Base-by-base conservation (phyloP, 306 rosid species). In the Cucurbita argyrosperma region DNA sequence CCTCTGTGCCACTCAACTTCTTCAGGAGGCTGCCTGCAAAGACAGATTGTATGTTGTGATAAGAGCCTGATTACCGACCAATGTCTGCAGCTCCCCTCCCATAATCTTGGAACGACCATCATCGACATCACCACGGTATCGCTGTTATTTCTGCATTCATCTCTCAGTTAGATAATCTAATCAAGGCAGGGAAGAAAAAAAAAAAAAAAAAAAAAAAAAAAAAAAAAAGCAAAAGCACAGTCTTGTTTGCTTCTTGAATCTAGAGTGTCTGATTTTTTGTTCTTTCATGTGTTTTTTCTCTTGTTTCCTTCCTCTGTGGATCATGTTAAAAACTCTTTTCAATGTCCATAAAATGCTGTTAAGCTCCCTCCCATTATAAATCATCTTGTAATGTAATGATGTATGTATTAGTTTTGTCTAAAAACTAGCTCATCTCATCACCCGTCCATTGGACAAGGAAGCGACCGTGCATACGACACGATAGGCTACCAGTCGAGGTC, bases 1-100 rank as follows among this genome's bases (percentile, higher is more conserved):
- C 98, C 53, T 89, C 98, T 0, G 96, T 93, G 82, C 98, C 98
- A 0, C 87, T 93, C 77, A 93, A 93, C 60, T 93, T 93, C 90
- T 93, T 93, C 92, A 83, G 98, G 85, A 86, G 98, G 87, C 74
- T 93, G 68, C 97, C 98, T 10, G 98, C 98, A 56, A 87, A 94
- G 82, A 90, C 98, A 55, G 98, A 93, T 74, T 90, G 98, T 87
- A 93, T 93, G 98, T 84, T 93, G 51, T 93, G 87, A 93, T 81
- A 30, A 46, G 10, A 43, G 19, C 47, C 21, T 4, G 35, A 30
- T 30, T 23, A 23, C 26, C 26, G 74, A 69, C 45, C 74, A 23
- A 26, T 10, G 39, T 11, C 55, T 21, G 53, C 9, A 18, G 19
- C 16, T 15, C 38, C 37, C 13, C 72, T 67, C 72, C 55, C 8